Base-by-base conservation (phyloP, 2,329 filamentous ascomycete genomes). In the Cadophora sp. region DNA sequence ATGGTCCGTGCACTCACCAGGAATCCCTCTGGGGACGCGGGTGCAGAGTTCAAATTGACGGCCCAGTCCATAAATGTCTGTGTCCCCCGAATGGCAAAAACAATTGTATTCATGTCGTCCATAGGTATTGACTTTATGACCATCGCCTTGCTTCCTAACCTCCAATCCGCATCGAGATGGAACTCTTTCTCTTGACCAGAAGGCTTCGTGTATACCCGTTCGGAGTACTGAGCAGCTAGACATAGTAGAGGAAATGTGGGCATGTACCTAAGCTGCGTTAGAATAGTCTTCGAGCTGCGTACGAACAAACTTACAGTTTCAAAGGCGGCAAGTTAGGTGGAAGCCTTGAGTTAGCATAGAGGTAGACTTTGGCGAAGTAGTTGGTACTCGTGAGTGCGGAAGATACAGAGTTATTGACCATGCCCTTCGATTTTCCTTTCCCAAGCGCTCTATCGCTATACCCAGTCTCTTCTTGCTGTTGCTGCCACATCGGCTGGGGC, bases 21-120 rank as follows among this genome's bases (percentile, higher is more conserved):
- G 76, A 96, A 96, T 1, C 85, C 87, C 0, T 75, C 76, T 0
- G 93, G 92, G 1, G 87, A 83, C 0, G 85, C 82, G 0, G 92
- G 92, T 0, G 85, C 87, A 1, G 86, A 86, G 59, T 91, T 87
- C 63, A 96, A 84, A 77, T 97, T 96, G 55, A 96, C 91, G 1
- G 91, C 86, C 93, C 93, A 97, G 79, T 97, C 93, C 81, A 91
- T 88, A 72, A 96, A 91, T 7, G 87, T 91, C 27, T 92, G 88
- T 0, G 89, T 93, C 22, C 93, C 93, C 22, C 93, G 87, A 69
- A 97, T 92, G 16, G 93, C 92, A 74, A 97, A 92, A 13, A 96
- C 90, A 64, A 97, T 90, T 20, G 90, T 89, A 75, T 92, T 88
- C 81, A 90, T 88, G 73, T 92, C 84, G 74, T 96, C 92, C 76